Conservation (phyloP, 202 grass and related monocot genomes). For the Zoysia matrella region DNA sequence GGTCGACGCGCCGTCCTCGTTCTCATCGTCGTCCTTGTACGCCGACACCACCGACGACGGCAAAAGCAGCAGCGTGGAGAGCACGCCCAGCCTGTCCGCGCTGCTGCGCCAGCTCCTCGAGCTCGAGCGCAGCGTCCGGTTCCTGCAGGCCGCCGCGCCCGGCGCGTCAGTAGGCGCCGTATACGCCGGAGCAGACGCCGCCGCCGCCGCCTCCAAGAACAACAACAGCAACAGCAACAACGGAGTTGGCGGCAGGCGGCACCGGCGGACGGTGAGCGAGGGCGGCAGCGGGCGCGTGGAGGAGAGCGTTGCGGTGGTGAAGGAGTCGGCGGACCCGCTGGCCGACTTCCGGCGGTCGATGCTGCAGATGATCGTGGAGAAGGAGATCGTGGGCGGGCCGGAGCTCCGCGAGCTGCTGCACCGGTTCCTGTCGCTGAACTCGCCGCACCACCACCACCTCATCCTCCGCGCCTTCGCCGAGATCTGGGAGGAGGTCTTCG, state of each 20-base stretch:
- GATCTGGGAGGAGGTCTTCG: constrained; percentile 91
- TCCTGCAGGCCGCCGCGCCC: constrained; percentile 9
- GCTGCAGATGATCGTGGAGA: constrained; percentile 97
- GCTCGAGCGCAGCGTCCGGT: constrained; percentile 64
- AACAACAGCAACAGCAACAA: neutral
- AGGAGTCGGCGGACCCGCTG: constrained; percentile 83
- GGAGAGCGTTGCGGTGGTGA: constrained; percentile 87
- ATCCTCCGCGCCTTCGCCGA: constrained; percentile 88
- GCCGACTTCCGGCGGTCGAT: constrained; percentile 81
- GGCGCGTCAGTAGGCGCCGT: too few relatives aligned
- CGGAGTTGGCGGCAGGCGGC: neutral
- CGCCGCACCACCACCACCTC: constrained; percentile 64
- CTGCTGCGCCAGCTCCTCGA: constrained; percentile 77
- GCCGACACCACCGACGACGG: constrained; percentile 35
- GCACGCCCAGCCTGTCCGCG: constrained; percentile 67
- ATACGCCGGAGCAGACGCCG: neutral
- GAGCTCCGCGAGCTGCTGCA: constrained; percentile 76
- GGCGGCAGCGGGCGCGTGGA: constrained; percentile 43
- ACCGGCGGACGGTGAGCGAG: constrained; percentile 53
- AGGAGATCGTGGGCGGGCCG: constrained; percentile 72
- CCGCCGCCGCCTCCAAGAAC: neutral
- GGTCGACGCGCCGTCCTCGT: constrained; percentile 30
- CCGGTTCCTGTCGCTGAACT: constrained; percentile 84
- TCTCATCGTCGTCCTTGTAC: constrained; percentile 43
- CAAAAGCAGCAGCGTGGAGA: constrained; percentile 44